A percentile compares a stretch with the other conserved stretches of the same genome.
Evolutionary conservation across 768 basidiomycete genomes (phyloP).

Genomic region (Leccinum truebloodii): DNA sequence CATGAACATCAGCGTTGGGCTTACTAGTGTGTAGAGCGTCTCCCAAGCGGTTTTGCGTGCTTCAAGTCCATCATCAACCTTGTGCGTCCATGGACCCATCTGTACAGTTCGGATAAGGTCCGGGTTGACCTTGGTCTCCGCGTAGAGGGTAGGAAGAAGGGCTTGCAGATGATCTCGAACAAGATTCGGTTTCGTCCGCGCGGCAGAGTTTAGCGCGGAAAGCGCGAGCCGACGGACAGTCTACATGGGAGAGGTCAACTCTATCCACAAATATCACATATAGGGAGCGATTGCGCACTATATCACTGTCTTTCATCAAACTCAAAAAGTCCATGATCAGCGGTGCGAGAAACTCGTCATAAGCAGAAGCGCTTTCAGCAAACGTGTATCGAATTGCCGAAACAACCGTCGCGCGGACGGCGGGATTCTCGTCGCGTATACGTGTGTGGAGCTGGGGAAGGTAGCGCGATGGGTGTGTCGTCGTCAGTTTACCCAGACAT

Average conservation of each 20-base stretch:
- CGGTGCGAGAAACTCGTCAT: conserved; percentile 89
- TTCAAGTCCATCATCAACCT: conserved; percentile 95
- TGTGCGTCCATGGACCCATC: conserved; percentile 98
- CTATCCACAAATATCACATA: not conserved
- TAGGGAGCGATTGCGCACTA: conserved; percentile 50
- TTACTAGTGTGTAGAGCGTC: conserved; percentile 91
- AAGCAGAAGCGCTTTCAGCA: conserved; percentile 79
- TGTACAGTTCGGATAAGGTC: conserved; percentile 86
- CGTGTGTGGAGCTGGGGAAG: conserved; percentile 89
- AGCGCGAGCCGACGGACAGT: conserved; percentile 88
- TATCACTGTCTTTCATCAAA: conserved; percentile 83
- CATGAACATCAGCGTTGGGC: conserved; percentile 25
- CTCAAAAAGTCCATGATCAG: conserved; percentile 90
- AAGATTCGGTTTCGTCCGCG: conserved; percentile 91
- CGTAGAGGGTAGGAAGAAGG: conserved; percentile 82
- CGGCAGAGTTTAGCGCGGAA: conserved; percentile 91
- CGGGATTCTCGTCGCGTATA: conserved; percentile 64
- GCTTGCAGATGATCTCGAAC: conserved; percentile 78
- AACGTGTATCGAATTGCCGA: conserved; percentile 92
- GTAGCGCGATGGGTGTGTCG: conserved; percentile 87
- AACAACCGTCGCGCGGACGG: conserved; percentile 84
- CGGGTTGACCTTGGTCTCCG: conserved; percentile 78
- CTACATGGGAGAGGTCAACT: conserved; percentile 41
- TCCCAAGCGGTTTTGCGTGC: conserved; percentile 97
- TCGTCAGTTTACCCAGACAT: conserved; percentile 93